phyloP scores from a whole-genome alignment of 805 yeast species.

The Debaryomyces hansenii region DNA sequence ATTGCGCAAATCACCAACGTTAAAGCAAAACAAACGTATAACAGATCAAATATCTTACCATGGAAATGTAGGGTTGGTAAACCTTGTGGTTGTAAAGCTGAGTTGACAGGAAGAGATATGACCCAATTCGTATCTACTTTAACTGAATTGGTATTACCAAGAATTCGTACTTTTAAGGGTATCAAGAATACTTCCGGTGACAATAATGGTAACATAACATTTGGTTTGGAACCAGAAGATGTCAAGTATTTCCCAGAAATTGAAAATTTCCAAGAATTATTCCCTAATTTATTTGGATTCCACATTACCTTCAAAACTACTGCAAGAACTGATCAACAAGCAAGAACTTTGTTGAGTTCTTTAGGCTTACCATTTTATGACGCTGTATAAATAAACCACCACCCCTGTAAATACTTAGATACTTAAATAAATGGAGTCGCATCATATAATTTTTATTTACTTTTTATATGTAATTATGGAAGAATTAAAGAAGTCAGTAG shows the following conservation, averaged over 20 bases:
- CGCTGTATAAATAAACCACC: slow-evolving; percentile 8
- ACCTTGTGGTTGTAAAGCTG: slow-evolving; percentile 87
- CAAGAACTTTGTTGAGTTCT: slow-evolving; percentile 79
- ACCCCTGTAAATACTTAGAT: slow-evolving; percentile 6
- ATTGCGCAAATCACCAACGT: slow-evolving; percentile 93
- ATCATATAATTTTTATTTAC: not conserved
- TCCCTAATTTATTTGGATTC: slow-evolving; percentile 85
- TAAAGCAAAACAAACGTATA: slow-evolving; percentile 71
- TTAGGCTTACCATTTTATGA: slow-evolving; percentile 73
- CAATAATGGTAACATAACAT: slow-evolving; percentile 77
- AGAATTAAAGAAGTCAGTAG: slow-evolving; percentile 34
- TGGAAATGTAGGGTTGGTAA: slow-evolving; percentile 88
- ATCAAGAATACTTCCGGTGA: slow-evolving; percentile 79
- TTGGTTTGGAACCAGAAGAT: slow-evolving; percentile 79
- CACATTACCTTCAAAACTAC: slow-evolving; percentile 82
- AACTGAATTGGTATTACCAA: slow-evolving; percentile 89
- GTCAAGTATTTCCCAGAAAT: slow-evolving; percentile 89
- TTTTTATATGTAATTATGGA: not conserved
- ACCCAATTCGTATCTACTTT: slow-evolving; percentile 82
- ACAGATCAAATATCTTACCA: slow-evolving; percentile 75
- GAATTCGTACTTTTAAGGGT: slow-evolving; percentile 85
- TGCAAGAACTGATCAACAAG: slow-evolving; percentile 88
- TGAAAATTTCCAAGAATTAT: slow-evolving; percentile 83
- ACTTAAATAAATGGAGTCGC: not conserved
- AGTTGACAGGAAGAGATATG: slow-evolving; percentile 76